Evolutionary conservation across 2,329 filamentous ascomycete species (phyloP).

Genomic region (Nothophaeocryptopus gaeumannii): DNA sequence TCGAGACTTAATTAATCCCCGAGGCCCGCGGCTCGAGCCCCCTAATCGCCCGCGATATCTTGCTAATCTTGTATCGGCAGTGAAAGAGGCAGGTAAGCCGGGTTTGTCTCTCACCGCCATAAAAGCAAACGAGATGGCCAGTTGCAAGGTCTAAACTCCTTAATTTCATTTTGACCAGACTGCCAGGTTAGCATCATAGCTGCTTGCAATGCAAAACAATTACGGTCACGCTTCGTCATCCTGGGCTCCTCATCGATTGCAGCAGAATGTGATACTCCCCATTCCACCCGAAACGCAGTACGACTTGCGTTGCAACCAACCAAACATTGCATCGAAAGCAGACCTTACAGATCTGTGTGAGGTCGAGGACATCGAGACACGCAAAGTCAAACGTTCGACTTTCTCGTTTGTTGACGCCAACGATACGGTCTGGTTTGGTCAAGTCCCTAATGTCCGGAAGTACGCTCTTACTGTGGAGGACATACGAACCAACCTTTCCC

Average conservation of each 20-base stretch:
- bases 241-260: neutral
- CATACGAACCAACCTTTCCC: neutral
- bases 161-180: no score
- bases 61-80: no score
- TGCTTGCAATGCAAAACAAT: no score
- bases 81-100: no score
- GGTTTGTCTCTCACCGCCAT: no score
- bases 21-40: no score
- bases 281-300: neutral
- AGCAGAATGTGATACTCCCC: neutral
- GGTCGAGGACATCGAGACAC: constrained; percentile 4
- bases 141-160: no score
- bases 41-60: no score
- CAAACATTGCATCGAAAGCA: neutral
- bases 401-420: constrained; percentile 1
- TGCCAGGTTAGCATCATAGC: no score
- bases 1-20: no score
- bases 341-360: constrained; percentile 1
- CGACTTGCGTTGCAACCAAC: neutral
- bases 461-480: constrained; percentile 4
- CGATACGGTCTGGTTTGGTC: constrained; percentile 5
- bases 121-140: no score
- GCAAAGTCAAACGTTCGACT: constrained; percentile 1
- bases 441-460: constrained; percentile 3
- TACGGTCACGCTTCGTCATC: neutral